Evolutionary conservation across 1,284 basidiomycete genomes (phyloP).

Genomic region (Ustilago trichophora): DNA sequence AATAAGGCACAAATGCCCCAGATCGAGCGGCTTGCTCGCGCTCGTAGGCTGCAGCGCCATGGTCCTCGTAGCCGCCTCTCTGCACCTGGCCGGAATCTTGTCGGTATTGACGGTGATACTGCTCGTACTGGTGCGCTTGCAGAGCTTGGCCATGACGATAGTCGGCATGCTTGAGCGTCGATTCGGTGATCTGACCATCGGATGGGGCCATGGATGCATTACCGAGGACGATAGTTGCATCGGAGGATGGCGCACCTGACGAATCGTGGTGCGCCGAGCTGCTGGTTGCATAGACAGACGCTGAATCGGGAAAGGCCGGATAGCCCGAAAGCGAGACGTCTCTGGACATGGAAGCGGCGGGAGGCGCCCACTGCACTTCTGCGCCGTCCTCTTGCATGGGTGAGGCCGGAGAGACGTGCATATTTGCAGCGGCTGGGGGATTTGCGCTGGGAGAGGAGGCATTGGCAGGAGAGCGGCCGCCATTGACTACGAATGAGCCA

Average conservation of each 20-base stretch:
- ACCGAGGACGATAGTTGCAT: constrained; percentile 24
- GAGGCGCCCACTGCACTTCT: constrained; percentile 44
- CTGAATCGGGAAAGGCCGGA: constrained; percentile 58
- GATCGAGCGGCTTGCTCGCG: constrained; percentile 14
- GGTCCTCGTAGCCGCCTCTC: constrained; percentile 29
- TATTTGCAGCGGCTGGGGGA: neutral
- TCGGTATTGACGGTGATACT: constrained; percentile 36
- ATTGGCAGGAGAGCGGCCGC: constrained; percentile 7
- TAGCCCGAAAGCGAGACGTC: constrained; percentile 45
- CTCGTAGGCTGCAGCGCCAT: constrained; percentile 21
- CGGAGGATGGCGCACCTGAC: constrained; percentile 15
- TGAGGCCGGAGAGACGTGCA: constrained; percentile 25
- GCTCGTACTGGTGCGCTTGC: constrained; percentile 40
- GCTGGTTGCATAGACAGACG: constrained; percentile 46
- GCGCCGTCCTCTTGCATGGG: constrained; percentile 47
- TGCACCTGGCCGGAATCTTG: constrained; percentile 15
- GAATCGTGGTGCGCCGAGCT: constrained; percentile 36
- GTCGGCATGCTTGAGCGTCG: constrained; percentile 20
- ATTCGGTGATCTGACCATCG: constrained; percentile 27
- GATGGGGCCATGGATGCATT: constrained; percentile 19
- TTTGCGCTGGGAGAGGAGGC: constrained; percentile 1
- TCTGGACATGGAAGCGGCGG: constrained; percentile 10
- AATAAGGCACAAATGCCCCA: constrained; percentile 12
- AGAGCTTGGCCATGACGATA: constrained; percentile 21
- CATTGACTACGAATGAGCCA: constrained; percentile 35